phyloP scores from a whole-genome alignment of 2,329 filamentous ascomycete species.

The Daldinia sp. region DNA sequence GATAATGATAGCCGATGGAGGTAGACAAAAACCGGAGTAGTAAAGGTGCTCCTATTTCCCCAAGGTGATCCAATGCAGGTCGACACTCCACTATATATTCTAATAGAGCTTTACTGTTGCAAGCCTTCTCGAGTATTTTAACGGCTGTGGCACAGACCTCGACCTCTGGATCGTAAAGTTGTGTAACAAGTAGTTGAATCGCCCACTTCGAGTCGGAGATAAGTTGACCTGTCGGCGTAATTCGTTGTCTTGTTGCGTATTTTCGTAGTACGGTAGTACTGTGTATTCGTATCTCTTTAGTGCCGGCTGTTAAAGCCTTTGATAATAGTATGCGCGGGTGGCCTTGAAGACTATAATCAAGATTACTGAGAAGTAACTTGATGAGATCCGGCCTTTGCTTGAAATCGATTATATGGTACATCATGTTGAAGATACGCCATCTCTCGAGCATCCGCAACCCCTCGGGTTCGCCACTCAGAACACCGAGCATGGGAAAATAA shows the following conservation, averaged over 20 bases:
- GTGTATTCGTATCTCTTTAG: conserved; percentile 91
- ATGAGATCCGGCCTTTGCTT: conserved; percentile 92
- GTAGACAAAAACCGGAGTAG: conserved; percentile 93
- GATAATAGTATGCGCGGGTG: conserved; percentile 93
- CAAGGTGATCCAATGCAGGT: conserved; percentile 92
- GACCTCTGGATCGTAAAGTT: conserved; percentile 96
- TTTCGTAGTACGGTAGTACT: conserved; percentile 88
- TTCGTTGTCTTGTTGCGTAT: conserved; percentile 75
- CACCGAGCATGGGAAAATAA: conserved; percentile 93
- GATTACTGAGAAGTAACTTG: conserved; percentile 86
- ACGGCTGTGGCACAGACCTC: conserved; percentile 96
- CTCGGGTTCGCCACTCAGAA: conserved; percentile 83
- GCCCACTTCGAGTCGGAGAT: conserved; percentile 89
- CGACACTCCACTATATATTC: conserved; percentile 98
- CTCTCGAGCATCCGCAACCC: conserved; percentile 91
- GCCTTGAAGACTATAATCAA: conserved; percentile 90
- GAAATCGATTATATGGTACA: conserved; percentile 96
- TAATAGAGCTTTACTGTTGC: conserved; percentile 88
- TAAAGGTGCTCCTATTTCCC: conserved; percentile 94
- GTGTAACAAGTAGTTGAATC: conserved; percentile 95
- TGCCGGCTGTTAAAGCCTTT: conserved; percentile 91
- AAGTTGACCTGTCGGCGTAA: conserved; percentile 55
- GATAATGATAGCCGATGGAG: conserved; percentile 96
- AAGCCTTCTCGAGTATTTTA: conserved; percentile 97
- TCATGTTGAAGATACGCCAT: conserved; percentile 99